These are phyloP conservation scores for Tulasnella calospora DNA, from an alignment of 768 basidiomycete species.

Conservation along the genomic window DNA sequence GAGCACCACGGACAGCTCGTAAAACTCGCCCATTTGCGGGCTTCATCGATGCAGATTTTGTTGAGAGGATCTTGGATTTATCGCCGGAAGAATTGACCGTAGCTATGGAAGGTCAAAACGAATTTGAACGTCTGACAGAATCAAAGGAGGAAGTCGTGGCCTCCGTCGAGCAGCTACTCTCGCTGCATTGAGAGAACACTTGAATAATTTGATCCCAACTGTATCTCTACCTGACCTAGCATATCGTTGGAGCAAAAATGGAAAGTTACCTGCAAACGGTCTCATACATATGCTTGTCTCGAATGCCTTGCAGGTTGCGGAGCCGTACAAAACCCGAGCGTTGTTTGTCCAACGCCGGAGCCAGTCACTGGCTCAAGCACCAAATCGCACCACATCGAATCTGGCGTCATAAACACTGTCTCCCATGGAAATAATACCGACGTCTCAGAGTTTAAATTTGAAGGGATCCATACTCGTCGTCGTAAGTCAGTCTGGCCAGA, in stretches of 20 bases:
- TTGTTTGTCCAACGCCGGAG: too few relatives aligned
- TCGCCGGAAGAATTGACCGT: conserved; percentile 43
- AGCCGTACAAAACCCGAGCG: too few relatives aligned
- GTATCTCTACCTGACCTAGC: not conserved
- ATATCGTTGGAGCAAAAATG: not conserved
- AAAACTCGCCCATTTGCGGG: conserved; percentile 60
- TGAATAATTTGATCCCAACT: not conserved
- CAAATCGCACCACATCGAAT: not conserved
- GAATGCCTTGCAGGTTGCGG: too few relatives aligned
- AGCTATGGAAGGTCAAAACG: conserved; percentile 54
- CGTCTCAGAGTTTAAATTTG: not conserved
- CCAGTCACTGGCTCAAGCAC: not conserved
- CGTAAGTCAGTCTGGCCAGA: not conserved
- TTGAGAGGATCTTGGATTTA: conserved; percentile 60
- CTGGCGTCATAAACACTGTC: not conserved
- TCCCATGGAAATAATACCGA: not conserved
- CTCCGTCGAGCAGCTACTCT: conserved; percentile 44
- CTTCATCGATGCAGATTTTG: conserved; percentile 84
- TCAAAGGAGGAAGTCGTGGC: conserved; percentile 42
- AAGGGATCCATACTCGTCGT: conserved; percentile 7
- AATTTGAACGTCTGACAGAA: conserved; percentile 54
- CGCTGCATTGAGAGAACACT: conserved; percentile 35
- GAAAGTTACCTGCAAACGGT: not conserved
- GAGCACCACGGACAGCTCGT: conserved; percentile 56
- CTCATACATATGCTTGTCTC: not conserved